These are phyloP conservation scores for Grosmannia serpens DNA, from an alignment of 2,329 filamentous ascomycete genomes.

Conservation along the genomic window DNA sequence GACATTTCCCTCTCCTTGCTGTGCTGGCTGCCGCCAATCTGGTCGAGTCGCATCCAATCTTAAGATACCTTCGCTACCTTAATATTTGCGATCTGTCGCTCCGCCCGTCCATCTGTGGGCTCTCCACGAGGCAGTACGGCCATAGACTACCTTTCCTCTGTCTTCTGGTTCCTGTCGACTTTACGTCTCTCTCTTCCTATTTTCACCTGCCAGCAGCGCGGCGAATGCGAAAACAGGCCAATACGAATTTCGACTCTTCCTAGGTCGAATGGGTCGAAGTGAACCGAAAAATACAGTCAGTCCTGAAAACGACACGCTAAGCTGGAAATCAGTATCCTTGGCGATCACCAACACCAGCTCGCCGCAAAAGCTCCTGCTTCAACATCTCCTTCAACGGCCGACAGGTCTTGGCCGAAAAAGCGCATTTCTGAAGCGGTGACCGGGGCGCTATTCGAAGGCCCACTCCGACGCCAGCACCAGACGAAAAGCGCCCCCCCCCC, in stretches of 20 bases:
- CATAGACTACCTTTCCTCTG: background rate
- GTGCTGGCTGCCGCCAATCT: background rate
- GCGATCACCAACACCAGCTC: background rate
- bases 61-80: background rate
- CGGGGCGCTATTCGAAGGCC: slow-evolving; percentile 9
- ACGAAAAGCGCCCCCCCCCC: slow-evolving; percentile 2
- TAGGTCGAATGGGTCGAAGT: background rate
- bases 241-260: background rate
- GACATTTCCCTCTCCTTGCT: background rate
- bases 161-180: background rate
- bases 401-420: background rate
- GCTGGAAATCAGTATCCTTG: background rate
- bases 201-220: background rate
- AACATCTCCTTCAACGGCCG: background rate
- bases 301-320: background rate
- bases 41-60: background rate
- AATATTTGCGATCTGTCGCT: background rate
- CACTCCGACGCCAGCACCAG: slow-evolving; percentile 4
- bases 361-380: background rate
- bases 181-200: background rate
- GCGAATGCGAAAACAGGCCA: background rate
- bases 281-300: background rate
- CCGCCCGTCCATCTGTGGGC: background rate
- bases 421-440: slow-evolving; percentile 7
- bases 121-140: background rate